Evolutionary conservation across 345 rosid genomes (phyloP), one percentile per base, ranked within the genome.

Genomic region (Limnanthes douglasii): DNA sequence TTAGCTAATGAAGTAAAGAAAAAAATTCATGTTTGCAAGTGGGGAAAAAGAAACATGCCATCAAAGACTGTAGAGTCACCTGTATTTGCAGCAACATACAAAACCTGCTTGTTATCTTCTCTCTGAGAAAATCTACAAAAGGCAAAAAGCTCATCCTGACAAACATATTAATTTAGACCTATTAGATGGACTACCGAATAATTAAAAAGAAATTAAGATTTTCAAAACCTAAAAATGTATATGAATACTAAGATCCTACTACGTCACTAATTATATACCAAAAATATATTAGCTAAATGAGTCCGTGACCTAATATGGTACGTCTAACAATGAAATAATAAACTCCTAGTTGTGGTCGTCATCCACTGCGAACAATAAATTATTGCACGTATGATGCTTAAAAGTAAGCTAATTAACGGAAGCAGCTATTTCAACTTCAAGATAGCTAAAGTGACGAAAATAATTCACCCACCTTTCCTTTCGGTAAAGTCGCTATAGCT

Each of bases 101-200:
- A 73, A 61, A 75, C 53, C 43, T 46, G 65, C 21, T 48, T 48
- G 41, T 59, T 59, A 46, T 65, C 75, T 32, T 28, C 49, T 47
- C 40, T 50, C 40, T 59, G 66, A 17, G 75, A 65, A 65, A 85
- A 92, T 64, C 83, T 75, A 57, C 99, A 81, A 36, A 45, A 71
- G 49, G 73, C 70, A 66, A 85, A 80, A 31, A 57, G 17, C 73
- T 92, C 99, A 46, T 63, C 99, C 96, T 84, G 69, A 31, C 34
- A 37, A 41, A 13, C 34, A 45, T 11, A 53, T 24, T n/a, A n/a
- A n/a, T n/a, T n/a, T n/a, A n/a, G n/a, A n/a, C n/a, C n/a, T n/a
- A n/a, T n/a, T n/a, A n/a, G n/a, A n/a, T n/a, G n/a, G n/a, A n/a
- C n/a, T n/a, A n/a, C n/a, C n/a, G n/a, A n/a, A n/a, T n/a, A n/a